These are phyloP conservation scores for Penicillium lividum DNA, from an alignment of 495 filamentous ascomycete genomes.

Conservation along the genomic window DNA sequence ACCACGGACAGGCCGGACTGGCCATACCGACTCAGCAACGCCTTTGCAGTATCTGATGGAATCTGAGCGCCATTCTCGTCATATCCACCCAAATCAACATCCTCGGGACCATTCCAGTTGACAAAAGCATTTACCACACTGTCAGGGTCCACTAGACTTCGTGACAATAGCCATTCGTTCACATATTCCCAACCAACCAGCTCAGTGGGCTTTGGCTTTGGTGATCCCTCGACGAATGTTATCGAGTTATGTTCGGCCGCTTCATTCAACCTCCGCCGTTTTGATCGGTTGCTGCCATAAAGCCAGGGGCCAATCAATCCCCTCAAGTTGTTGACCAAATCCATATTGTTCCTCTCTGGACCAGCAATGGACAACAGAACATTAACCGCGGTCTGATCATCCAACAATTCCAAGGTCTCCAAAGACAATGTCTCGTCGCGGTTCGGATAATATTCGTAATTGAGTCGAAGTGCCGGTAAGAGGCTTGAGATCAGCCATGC, in stretches of 20 bases:
- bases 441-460: slow-evolving; percentile 78
- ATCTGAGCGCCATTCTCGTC: slow-evolving; percentile 47
- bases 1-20: slow-evolving; percentile 72
- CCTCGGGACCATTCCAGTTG: slow-evolving; percentile 79
- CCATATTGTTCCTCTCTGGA: slow-evolving; percentile 39
- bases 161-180: slow-evolving; percentile 77
- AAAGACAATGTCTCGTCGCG: slow-evolving; percentile 57
- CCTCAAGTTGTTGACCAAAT: slow-evolving; percentile 69
- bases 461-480: slow-evolving; percentile 76
- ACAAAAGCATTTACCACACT: slow-evolving; percentile 61
- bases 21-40: slow-evolving; percentile 64
- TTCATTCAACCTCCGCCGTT: slow-evolving; percentile 53
- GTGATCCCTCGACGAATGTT: slow-evolving; percentile 26
- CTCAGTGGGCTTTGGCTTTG: slow-evolving; percentile 22
- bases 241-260: slow-evolving; percentile 32
- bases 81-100: slow-evolving; percentile 78
- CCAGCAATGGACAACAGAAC: slow-evolving; percentile 67
- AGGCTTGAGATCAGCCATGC: slow-evolving; percentile 78
- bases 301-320: slow-evolving; percentile 83
- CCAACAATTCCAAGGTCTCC: slow-evolving; percentile 56
- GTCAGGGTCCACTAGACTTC: slow-evolving; percentile 49
- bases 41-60: slow-evolving; percentile 51
- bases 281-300: slow-evolving; percentile 66
- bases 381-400: slow-evolving; percentile 62
- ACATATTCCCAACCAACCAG: slow-evolving; percentile 70